Evolutionary conservation across 1,139 yeast genomes (phyloP).

Genomic region (Blastobotrys buckinghamii): DNA sequence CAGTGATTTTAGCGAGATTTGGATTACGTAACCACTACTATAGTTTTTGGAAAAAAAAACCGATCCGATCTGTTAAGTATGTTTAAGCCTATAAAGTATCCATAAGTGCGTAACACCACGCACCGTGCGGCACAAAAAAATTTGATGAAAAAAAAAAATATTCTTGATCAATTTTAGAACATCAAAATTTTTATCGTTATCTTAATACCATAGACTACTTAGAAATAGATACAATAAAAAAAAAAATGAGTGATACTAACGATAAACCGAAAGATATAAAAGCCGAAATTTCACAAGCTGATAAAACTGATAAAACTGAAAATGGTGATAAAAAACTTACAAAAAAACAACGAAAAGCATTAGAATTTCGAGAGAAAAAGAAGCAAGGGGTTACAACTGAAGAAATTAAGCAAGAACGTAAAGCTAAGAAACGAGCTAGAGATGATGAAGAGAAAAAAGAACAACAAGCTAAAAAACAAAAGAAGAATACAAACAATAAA

Average conservation of each 20-base stretch:
- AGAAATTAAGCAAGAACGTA: constrained; percentile 39
- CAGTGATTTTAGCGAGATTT: too few relatives aligned
- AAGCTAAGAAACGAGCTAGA: constrained; percentile 42
- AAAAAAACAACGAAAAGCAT: constrained; percentile 16
- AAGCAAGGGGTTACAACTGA: constrained; percentile 35
- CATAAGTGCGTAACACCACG: too few relatives aligned
- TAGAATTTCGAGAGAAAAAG: constrained; percentile 10
- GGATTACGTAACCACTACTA: too few relatives aligned
- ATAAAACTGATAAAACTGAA: not conserved
- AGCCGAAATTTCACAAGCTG: not conserved
- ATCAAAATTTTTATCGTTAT: not conserved
- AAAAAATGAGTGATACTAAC: not conserved
- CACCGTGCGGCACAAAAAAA: not conserved
- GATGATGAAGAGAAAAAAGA: constrained; percentile 13
- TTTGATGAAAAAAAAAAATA: not conserved
- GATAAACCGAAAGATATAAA: not conserved
- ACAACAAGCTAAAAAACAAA: constrained; percentile 25
- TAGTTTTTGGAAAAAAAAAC: too few relatives aligned
- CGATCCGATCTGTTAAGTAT: too few relatives aligned
- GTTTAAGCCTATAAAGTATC: too few relatives aligned
- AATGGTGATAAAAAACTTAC: constrained; percentile 6
- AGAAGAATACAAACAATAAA: constrained; percentile 35
- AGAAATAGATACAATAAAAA: not conserved
- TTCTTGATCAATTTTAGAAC: not conserved
- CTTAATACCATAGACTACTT: not conserved